Base-by-base conservation (phyloP, 139 green algal genomes). In the Coelastrella sp. region DNA sequence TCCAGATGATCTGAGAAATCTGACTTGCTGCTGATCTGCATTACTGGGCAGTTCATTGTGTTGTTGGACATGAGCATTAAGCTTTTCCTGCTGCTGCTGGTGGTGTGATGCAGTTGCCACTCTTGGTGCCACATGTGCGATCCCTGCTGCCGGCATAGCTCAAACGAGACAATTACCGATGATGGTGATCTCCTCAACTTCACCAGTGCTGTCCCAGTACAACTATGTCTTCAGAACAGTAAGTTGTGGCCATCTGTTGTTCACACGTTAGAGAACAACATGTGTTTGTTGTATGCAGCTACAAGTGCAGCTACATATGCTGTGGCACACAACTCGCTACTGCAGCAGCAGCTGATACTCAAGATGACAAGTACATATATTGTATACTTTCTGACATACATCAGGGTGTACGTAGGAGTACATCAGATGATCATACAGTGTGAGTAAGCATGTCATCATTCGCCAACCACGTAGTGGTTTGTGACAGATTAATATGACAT, bases 141-240 rank as follows among this genome's bases (percentile, higher is more conserved):
- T n/a, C n/a, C n/a, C n/a, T n/a, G n/a, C n/a, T n/a, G n/a, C n/a
- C n/a, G n/a, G n/a, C n/a, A n/a, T n/a, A n/a, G 62, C 62, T 69
- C 62, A 25, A 30, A 30, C 40, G 62, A 27, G 7, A 41, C 62
- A 41, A 30, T 69, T 38, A 30, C 62, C 11, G 62, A 27, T 41
- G 62, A 27, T 23, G 62, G 62, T 40, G 62, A 41, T 69, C 17
- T 30, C 71, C 0, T 63, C 41, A 37, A 25, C 34, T 13, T 43
- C 3, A 25, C 43, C 41, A 3, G 45, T 41, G 13, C 27, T 79
- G 11, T 62, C 71, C n/a, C 43, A 79, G 3, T 9, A 25, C 4
- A 41, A 79, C 71, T 79, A 30, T 27, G 60, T 79, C 71, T 79
- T 79, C 41, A 35, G 71, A 30, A 57, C 32, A 23, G 71, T 79